phyloP scores from a whole-genome alignment of 768 basidiomycete genomes.

The Dioszegia aurantiaca region DNA sequence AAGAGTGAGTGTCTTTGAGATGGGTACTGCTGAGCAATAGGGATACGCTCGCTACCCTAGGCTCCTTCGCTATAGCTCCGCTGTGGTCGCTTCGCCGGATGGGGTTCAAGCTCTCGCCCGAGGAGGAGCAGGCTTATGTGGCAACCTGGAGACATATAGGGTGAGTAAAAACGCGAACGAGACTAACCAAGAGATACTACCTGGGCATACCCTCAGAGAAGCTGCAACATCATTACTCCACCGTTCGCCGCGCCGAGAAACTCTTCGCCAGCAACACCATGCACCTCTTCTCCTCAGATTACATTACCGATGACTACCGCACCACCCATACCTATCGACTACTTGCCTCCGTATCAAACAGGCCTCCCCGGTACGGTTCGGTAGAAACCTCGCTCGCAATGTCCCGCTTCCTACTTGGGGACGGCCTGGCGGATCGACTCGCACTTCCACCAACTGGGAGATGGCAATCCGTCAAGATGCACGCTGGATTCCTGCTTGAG shows the following conservation, averaged over 20 bases:
- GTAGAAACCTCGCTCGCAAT: constrained; percentile 36
- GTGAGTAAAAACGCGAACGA: constrained; percentile 12
- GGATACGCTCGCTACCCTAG: constrained; percentile 47
- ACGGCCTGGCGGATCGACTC: constrained; percentile 39
- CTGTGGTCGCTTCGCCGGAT: constrained; percentile 45
- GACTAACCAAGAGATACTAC: constrained; percentile 35
- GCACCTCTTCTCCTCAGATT: constrained; percentile 35
- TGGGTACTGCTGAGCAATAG: constrained; percentile 18
- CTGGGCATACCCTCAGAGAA: constrained; percentile 43
- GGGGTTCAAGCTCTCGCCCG: constrained; percentile 26
- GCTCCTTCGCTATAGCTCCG: constrained; percentile 48
- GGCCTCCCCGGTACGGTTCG: constrained; percentile 32
- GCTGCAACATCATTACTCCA: constrained; percentile 29
- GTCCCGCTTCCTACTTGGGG: constrained; percentile 40
- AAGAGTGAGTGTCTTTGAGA: constrained; percentile 36
- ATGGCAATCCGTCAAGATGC: constrained; percentile 9
- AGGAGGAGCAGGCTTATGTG: constrained; percentile 43
- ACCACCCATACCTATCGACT: constrained; percentile 41
- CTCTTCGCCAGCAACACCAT: constrained; percentile 46
- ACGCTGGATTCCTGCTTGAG: constrained; percentile 4
- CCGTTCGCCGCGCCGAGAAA: constrained; percentile 29
- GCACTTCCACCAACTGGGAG: constrained; percentile 30
- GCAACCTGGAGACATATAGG: constrained; percentile 49
- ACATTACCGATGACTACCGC: constrained; percentile 20
- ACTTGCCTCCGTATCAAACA: constrained; percentile 33